Base-by-base conservation (phyloP, 1,139 yeast genomes). In the Pichia sp. region DNA sequence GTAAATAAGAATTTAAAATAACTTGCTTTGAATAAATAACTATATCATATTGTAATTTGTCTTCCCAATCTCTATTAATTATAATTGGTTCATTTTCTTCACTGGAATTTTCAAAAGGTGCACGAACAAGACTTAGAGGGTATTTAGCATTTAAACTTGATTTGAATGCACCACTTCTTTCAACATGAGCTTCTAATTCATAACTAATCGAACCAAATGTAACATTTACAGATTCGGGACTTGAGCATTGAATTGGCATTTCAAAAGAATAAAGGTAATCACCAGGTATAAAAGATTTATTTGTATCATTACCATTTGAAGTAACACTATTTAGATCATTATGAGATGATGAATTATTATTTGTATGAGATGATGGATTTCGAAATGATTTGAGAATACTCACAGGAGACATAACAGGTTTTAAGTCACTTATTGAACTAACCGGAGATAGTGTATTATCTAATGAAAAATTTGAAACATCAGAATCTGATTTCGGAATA, bases 11-110 rank as follows among this genome's bases (percentile, higher is more conserved):
- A 60, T 95, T 90, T 46, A 92, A 72, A 3, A 94, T 82, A 48
- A 90, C 80, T 22, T 92, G 82, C 63, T 92, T 92, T 22, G 96
- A 85, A 40, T 88, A 95, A 48, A 92, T 82, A 27, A 88, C 82
- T 44, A 92, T 88, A 61, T 92, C 97, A 62, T 92, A 92, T 56
- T 82, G 82, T 39, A 92, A 67, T 61, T 86, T 89, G 62, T 86
- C 90, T 64, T 92, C 97, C 98, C 98, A 92, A 57, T 86, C 92
- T 54, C 95, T 74, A 16, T 85, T 74, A 39, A 92, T 89, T 7
- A 89, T 87, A 47, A 92, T 92, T 0, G 98, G 97, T 63, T 92
- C 98, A 53, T 85, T 82, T 59, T 87, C 90, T 63, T 92, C 97
- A 39, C 84, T 74, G 46, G 88, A 85, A 40, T 77, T 78, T 51